Evolutionary conservation across 2,329 filamentous ascomycete species (phyloP).

Genomic region (Aspergillus neoniger): DNA sequence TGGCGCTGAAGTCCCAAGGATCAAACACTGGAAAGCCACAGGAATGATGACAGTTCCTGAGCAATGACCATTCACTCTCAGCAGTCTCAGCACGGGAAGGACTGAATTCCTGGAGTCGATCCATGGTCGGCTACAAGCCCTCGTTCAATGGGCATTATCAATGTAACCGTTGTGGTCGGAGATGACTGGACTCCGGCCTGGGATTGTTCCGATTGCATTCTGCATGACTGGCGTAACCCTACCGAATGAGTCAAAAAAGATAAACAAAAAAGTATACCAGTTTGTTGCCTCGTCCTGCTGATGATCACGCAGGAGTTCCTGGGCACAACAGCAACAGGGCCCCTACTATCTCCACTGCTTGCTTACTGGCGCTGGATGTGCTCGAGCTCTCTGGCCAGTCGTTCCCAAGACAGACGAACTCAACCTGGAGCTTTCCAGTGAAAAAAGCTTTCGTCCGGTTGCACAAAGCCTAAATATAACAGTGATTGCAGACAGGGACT

Average conservation of each 20-base stretch:
- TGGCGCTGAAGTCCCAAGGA: too few species aligned
- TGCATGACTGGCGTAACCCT: background rate
- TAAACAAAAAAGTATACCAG: background rate
- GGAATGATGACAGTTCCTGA: background rate
- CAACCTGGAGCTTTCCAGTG: background rate
- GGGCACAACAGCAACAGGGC: background rate
- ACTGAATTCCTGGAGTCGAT: slow-evolving; percentile 11
- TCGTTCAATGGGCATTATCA: background rate
- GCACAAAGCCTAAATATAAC: slow-evolving; percentile 14
- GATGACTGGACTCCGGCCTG: background rate
- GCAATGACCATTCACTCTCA: background rate
- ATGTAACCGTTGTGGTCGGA: slow-evolving; percentile 16
- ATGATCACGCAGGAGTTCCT: background rate
- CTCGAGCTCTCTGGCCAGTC: too few species aligned
- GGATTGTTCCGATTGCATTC: background rate
- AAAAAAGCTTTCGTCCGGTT: slow-evolving; percentile 11
- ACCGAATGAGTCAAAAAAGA: too few species aligned
- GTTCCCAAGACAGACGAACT: background rate
- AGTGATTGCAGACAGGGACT: background rate
- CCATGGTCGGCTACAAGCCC: background rate
- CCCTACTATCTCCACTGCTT: background rate
- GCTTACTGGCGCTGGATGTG: too few species aligned
- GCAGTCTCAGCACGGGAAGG: background rate
- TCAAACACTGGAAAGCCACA: too few species aligned
- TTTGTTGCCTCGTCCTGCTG: background rate